Evolutionary conservation across 148 eudicot species (phyloP).

Genomic region (Silene uniflora): DNA sequence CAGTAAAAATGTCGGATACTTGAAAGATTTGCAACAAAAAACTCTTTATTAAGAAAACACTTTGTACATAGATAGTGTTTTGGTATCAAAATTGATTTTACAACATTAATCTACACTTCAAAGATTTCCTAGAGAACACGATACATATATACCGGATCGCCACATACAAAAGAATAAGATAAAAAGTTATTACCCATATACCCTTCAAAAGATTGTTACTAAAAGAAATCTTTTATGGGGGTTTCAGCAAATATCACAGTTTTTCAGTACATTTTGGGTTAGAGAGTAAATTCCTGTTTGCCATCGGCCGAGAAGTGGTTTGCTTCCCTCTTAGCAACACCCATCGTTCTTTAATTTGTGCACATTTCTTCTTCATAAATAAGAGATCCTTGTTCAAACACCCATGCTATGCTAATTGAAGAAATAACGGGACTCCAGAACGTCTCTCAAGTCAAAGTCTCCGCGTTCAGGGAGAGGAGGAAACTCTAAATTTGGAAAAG

Average conservation of each 20-base stretch:
- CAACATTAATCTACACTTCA: conserved; percentile 6
- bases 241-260: too few species aligned
- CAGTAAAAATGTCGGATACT: neutral
- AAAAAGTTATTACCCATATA: neutral
- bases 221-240: too few species aligned
- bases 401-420: conserved; percentile 46
- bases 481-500: conserved; percentile 60
- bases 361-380: neutral
- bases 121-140: neutral
- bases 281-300: neutral
- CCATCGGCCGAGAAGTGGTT: too few species aligned
- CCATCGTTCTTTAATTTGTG: neutral
- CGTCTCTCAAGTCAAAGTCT: conserved; percentile 80
- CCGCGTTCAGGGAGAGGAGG: conserved; percentile 96
- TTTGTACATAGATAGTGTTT: neutral
- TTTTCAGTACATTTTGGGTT: too few species aligned
- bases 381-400: neutral
- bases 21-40: neutral
- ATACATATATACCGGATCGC: neutral
- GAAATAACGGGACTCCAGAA: conserved; percentile 70
- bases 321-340: neutral
- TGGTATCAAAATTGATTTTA: neutral
- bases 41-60: neutral
- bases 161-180: neutral
- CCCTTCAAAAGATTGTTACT: too few species aligned